Conservation (phyloP, 345 rosid genomes). For the Gossypium raimondii region DNA sequence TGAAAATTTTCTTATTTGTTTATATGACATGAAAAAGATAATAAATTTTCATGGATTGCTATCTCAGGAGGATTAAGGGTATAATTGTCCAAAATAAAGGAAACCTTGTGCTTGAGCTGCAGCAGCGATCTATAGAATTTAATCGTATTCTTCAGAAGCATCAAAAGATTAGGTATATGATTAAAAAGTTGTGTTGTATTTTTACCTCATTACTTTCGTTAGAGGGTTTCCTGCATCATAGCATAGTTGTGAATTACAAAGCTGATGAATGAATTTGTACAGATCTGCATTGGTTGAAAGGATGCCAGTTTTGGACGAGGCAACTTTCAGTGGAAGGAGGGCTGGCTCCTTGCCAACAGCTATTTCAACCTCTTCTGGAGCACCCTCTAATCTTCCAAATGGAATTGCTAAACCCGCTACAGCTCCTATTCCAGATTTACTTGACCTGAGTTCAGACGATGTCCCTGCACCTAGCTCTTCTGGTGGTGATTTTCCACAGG, state of each 20-base stretch:
- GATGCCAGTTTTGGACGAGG: slow-evolving; percentile 98
- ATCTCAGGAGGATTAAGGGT: slow-evolving; percentile 72
- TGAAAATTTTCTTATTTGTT: slow-evolving; percentile 13
- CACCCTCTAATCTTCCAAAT: slow-evolving; percentile 73
- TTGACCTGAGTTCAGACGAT: slow-evolving; percentile 80
- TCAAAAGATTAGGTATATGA: slow-evolving; percentile 59
- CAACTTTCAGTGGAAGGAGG: slow-evolving; percentile 80
- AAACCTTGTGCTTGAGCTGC: slow-evolving; percentile 92
- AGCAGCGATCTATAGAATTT: slow-evolving; percentile 95
- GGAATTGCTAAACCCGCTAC: slow-evolving; percentile 69
- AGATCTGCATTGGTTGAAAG: slow-evolving; percentile 91
- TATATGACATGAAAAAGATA: slow-evolving; percentile 8
- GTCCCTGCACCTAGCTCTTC: slow-evolving; percentile 66
- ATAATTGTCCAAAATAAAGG: slow-evolving; percentile 72
- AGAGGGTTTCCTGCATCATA: slow-evolving; percentile 2
- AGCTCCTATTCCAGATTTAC: slow-evolving; percentile 78
- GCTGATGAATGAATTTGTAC: slow-evolving; percentile 31
- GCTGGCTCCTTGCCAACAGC: slow-evolving; percentile 68
- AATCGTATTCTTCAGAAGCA: slow-evolving; percentile 84
- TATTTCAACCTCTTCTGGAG: slow-evolving; percentile 51
- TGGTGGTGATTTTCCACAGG: slow-evolving; percentile 78
- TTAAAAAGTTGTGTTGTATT: background rate
- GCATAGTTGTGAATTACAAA: slow-evolving; percentile 17
- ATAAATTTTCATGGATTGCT: slow-evolving; percentile 14
- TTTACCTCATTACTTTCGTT: slow-evolving; percentile 6